Evolutionary conservation across 169 alveolate genomes (phyloP).

Genomic region (Cryptosporidium sp.): DNA sequence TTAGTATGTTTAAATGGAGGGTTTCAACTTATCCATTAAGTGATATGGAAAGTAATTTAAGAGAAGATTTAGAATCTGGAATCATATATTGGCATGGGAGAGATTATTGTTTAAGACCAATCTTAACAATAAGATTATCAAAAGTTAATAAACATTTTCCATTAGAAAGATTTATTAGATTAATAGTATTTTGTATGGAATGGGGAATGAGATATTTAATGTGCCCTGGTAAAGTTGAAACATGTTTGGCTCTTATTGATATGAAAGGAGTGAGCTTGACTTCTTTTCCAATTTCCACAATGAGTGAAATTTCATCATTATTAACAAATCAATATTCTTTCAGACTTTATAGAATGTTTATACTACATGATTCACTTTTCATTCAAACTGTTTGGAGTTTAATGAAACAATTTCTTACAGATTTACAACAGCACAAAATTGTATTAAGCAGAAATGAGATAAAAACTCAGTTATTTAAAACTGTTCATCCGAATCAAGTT

Average conservation of each 20-base stretch:
- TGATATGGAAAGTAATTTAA: slow-evolving; percentile 75
- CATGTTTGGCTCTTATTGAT: slow-evolving; percentile 80
- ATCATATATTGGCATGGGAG: slow-evolving; percentile 83
- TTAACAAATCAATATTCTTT: slow-evolving; percentile 84
- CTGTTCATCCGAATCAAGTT: slow-evolving; percentile 78
- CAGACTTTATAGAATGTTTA: slow-evolving; percentile 80
- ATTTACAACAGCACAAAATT: slow-evolving; percentile 83
- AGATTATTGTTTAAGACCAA: slow-evolving; percentile 79
- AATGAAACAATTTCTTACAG: slow-evolving; percentile 81
- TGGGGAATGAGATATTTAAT: slow-evolving; percentile 82
- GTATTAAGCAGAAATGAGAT: slow-evolving; percentile 72
- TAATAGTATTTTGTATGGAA: slow-evolving; percentile 80
- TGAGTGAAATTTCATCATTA: slow-evolving; percentile 80
- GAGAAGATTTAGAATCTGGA: slow-evolving; percentile 77
- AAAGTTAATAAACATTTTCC: slow-evolving; percentile 69
- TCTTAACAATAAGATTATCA: slow-evolving; percentile 67
- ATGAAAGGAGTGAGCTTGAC: slow-evolving; percentile 80
- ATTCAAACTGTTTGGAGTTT: slow-evolving; percentile 81
- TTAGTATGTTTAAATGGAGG: slow-evolving; percentile 80
- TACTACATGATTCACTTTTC: slow-evolving; percentile 81
- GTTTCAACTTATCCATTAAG: slow-evolving; percentile 76
- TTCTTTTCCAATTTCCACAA: slow-evolving; percentile 80
- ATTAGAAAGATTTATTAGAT: slow-evolving; percentile 77
- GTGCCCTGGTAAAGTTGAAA: slow-evolving; percentile 83
- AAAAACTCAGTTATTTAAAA: slow-evolving; percentile 66